Evolutionary conservation across 805 yeast genomes (phyloP).

Genomic region (Lipomyces spencermartinsiae): DNA sequence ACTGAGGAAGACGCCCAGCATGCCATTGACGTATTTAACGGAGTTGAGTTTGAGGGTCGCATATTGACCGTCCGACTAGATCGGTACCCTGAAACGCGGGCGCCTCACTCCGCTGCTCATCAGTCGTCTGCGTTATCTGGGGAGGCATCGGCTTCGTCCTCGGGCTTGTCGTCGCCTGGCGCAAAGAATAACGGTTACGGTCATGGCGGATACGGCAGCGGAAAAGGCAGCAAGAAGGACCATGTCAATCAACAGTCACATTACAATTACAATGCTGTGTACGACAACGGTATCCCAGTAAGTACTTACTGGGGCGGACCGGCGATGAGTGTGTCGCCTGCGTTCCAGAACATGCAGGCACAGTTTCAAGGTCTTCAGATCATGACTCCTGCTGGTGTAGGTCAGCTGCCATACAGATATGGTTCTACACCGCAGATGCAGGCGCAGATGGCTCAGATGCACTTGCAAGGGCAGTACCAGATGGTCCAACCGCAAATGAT

Average conservation of each 20-base stretch:
- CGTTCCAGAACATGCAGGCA: constrained; percentile 17
- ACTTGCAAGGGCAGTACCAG: constrained; percentile 7
- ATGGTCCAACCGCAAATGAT: constrained; percentile 6
- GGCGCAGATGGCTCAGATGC: constrained; percentile 9
- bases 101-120: not conserved
- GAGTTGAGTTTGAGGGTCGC: constrained; percentile 63
- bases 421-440: not conserved
- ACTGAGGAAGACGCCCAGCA: constrained; percentile 55
- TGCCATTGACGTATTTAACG: constrained; percentile 59
- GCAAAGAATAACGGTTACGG: constrained; percentile 1
- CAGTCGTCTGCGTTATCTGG: constrained; percentile 12
- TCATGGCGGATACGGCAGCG: not conserved
- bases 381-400: constrained; percentile 14
- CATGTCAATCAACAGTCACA: constrained; percentile 3
- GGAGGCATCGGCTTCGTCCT: constrained; percentile 21
- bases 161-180: constrained; percentile 16
- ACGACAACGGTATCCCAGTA: not conserved
- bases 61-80: constrained; percentile 66
- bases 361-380: constrained; percentile 20
- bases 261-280: constrained; percentile 13
- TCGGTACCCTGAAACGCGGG: constrained; percentile 51
- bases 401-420: constrained; percentile 14
- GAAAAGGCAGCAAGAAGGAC: constrained; percentile 10
- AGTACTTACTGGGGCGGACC: constrained; percentile 6
- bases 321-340: not conserved